Evolutionary conservation across 2,329 filamentous ascomycete genomes (phyloP).

Genomic region (Plenodomus lindquistii): DNA sequence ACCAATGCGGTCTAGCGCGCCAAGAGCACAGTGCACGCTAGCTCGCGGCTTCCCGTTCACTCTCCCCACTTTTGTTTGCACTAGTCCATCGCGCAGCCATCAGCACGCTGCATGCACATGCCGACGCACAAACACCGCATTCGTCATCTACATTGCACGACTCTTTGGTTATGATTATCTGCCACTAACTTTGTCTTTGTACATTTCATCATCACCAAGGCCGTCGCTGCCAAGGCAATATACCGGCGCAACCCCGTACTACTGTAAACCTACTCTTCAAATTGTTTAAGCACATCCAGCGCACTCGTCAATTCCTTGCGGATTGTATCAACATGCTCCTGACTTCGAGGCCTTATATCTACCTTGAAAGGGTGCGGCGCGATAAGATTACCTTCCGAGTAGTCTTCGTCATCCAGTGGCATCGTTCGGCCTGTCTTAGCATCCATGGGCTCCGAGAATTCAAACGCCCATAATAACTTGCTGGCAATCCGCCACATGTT

Average conservation of each 20-base stretch:
- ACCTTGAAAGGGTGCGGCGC: conserved; percentile 41
- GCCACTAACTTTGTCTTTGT: no score
- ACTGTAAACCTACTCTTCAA: not conserved
- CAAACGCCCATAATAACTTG: conserved; percentile 57
- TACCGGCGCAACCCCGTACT: not conserved
- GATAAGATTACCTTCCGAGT: conserved; percentile 40
- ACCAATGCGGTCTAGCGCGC: conserved; percentile 11
- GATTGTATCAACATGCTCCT: conserved; percentile 20
- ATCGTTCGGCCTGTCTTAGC: conserved; percentile 28
- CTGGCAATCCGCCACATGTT: conserved; percentile 49
- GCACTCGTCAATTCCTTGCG: not conserved
- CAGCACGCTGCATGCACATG: no score
- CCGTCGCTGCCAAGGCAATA: no score
- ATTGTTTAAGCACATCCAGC: not conserved
- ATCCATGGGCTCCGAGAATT: conserved; percentile 20
- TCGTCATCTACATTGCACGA: no score
- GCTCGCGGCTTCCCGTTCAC: conserved; percentile 4
- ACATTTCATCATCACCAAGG: no score
- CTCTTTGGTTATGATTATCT: no score
- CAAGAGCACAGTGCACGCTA: conserved; percentile 9
- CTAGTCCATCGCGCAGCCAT: not conserved
- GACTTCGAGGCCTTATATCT: conserved; percentile 33
- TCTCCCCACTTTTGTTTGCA: conserved; percentile 1
- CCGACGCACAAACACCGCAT: no score
- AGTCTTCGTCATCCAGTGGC: conserved; percentile 25